Base-by-base conservation (phyloP, 352 stramenopile genomes). In the Phytophthora sojae region DNA sequence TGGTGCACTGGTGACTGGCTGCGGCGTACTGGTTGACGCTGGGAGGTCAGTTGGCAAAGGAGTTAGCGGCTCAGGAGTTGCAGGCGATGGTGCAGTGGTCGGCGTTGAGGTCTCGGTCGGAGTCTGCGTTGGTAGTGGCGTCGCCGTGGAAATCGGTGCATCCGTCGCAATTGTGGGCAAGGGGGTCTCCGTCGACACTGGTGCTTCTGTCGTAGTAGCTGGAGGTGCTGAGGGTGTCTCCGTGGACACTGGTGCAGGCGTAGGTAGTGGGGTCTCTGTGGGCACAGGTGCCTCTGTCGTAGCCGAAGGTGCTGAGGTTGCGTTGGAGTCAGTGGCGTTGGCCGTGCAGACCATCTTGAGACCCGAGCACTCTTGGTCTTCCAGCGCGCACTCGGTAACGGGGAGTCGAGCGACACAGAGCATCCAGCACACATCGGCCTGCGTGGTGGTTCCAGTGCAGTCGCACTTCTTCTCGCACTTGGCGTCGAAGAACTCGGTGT, bases 351-450 rank as follows among this genome's bases (percentile, higher is more conserved):
- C 59, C 52, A 86, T 71, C 37, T 68, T 71, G 29, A 81, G 67
- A 17, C 72, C 73, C 17, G 61, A 78, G 39, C 80, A 88, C 29
- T 62, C 65, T 50, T 84, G 80, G 19, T 77, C 55, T 69, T 76
- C 62, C 45, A 80, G 26, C 0, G 73, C 29, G 60, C 82, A 88
- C 44, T 74, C 54, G 15, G 39, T 53, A 49, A 65, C 59, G 4
- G 57, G 57, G 1, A 82, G 57, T 17, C 53, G 62, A 55, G 59
- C 61, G 5, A 83, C 75, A 47, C 83, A 91, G 11, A 87, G 61
- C 81, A 90, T 90, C 83, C 83, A 90, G 69, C 81, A 91, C 6
- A 80, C n/a, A 6, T 80, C 79, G 2, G 64, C 76, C 9, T 73
- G 23, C 3, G 42, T 67, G 6, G 64, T 85, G 67, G 67, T 70